Base-by-base conservation (phyloP, 306 rosid genomes). In the Cajanus cajan region DNA sequence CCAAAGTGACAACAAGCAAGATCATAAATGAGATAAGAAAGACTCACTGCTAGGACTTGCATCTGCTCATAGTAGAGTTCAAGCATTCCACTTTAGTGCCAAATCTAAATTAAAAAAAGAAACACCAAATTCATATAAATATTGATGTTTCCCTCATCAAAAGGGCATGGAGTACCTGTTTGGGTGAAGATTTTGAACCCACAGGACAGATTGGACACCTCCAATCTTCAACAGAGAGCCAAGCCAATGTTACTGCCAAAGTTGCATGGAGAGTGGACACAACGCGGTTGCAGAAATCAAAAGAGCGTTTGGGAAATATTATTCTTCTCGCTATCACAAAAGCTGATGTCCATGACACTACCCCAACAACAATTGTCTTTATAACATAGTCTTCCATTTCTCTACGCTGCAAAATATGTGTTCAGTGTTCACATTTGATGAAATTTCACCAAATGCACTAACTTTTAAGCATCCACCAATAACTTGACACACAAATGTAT, bases 11-110 rank as follows among this genome's bases (percentile, higher is more conserved):
- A 92, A 76, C 98, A 91, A 15, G 83, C 71, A 7, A 87, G 34
- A 84, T 95, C 98, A 84, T 95, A 95, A 3, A 91, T 79, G 18
- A 95, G 80, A 81, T 90, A 95, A 0, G 98, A 91, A 51, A 91
- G 86, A 33, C 82, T 95, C 86, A 90, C 80, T 36, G 87, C 88
- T 13, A 91, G 86, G 52, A 85, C 68, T 83, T 80, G 80, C 94
- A 86, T 86, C 98, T 95, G 88, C 55, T 55, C 71, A 83, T 0
- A 10, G 48, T 58, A 83, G 0, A 7, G 44, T 73, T 69, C 77
- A 66, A 80, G 15, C 64, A 80, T 79, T 74, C 68, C 14, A 73
- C 52, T 18, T 69, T 16, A 74, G 8, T 74, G 37, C 28, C 39
- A 80, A 44, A 21, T 74, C 15, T 40, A 77, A 19, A 54, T 4